These are phyloP conservation scores for Collybia nuda DNA, from an alignment of 768 basidiomycete genomes.

Conservation along the genomic window DNA sequence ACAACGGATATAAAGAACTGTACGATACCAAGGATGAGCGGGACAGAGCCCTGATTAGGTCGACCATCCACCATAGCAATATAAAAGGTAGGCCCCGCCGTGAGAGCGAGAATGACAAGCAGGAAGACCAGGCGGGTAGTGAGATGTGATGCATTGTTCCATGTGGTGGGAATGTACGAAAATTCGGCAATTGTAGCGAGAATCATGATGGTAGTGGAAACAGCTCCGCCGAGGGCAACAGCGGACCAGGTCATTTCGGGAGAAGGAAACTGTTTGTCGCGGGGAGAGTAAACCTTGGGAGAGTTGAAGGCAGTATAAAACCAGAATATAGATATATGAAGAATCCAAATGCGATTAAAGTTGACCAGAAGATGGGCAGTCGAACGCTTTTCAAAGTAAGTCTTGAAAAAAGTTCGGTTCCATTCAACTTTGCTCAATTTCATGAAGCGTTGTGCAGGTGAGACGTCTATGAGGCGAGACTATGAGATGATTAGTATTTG, in stretches of 20 bases:
- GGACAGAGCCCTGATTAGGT: conserved; percentile 58
- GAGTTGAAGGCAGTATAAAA: conserved; percentile 99
- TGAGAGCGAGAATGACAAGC: conserved; percentile 87
- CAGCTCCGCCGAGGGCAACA: conserved; percentile 92
- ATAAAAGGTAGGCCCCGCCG: conserved; percentile 92
- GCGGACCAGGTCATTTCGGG: conserved; percentile 95
- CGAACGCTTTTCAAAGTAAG: conserved; percentile 96
- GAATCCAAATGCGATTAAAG: conserved; percentile 98
- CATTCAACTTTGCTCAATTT: conserved; percentile 91
- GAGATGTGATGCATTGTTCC: conserved; percentile 98
- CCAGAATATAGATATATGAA: conserved; percentile 92
- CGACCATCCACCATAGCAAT: conserved; percentile 81
- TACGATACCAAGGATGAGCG: conserved; percentile 89
- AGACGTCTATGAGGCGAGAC: conserved; percentile 89
- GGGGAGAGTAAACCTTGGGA: conserved; percentile 84
- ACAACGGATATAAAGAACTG: conserved; percentile 92
- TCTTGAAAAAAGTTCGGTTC: conserved; percentile 97
- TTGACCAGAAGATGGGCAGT: conserved; percentile 93
- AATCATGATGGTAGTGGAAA: conserved; percentile 93
- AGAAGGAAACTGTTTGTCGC: conserved; percentile 63
- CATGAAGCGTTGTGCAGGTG: conserved; percentile 92
- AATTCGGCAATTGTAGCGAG: conserved; percentile 92
- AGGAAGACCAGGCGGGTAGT: conserved; percentile 93
- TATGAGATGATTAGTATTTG: conserved; percentile 25
- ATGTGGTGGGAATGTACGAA: conserved; percentile 95